These are phyloP conservation scores for Heritiera fomes DNA, from an alignment of 345 rosid species.

Conservation along the genomic window DNA sequence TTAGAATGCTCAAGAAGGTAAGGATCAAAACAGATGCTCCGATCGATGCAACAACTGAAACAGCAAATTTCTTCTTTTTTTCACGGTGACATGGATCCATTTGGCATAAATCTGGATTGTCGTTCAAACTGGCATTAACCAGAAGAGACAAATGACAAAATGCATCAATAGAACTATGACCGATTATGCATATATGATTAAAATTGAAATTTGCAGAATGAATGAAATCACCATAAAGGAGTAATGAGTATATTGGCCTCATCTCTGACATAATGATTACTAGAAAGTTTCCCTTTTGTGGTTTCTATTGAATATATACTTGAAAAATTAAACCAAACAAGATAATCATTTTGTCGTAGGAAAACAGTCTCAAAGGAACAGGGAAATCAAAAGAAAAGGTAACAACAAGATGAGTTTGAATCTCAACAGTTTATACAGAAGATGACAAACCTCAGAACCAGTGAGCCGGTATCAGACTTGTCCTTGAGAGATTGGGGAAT, in stretches of 20 bases:
- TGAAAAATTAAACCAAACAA: no score
- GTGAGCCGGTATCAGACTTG: slow-evolving; percentile 15
- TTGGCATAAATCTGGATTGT: slow-evolving; percentile 21
- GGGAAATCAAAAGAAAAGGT: no score
- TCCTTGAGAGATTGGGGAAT: slow-evolving; percentile 25
- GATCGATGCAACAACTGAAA: slow-evolving; percentile 18
- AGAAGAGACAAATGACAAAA: not conserved
- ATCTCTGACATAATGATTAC: no score
- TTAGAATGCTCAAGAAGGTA: not conserved
- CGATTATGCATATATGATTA: not conserved
- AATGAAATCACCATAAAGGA: no score
- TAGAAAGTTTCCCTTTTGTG: no score
- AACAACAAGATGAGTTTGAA: no score
- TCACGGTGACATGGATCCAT: slow-evolving; percentile 12
- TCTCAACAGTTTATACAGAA: not conserved
- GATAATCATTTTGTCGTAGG: no score
- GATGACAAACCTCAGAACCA: slow-evolving; percentile 23
- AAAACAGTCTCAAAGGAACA: no score
- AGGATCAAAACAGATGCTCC: not conserved
- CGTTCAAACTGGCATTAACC: not conserved
- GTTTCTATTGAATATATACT: no score
- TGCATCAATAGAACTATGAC: not conserved
- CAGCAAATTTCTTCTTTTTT: slow-evolving; percentile 9
- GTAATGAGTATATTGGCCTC: no score
- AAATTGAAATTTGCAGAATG: no score